Percentiles rank a stretch among this genome's conserved stretches.
Evolutionary conservation across 441 rosid genomes (phyloP).

Genomic region (Aleurites moluccanus): DNA sequence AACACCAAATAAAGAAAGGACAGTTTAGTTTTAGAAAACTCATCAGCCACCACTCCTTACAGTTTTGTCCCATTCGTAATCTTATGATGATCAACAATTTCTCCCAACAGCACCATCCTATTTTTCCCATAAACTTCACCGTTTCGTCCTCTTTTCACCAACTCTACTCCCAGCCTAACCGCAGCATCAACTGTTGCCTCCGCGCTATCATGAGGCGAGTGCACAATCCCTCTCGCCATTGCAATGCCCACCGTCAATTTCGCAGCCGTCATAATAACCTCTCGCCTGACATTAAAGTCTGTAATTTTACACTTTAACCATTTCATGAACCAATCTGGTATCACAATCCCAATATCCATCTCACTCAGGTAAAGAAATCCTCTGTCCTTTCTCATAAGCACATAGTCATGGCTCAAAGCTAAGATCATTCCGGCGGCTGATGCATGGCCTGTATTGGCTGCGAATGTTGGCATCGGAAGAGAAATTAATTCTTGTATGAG

Average conservation of each 20-base stretch:
- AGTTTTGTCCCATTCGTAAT: conserved; percentile 14
- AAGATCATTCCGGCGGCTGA: conserved; percentile 61
- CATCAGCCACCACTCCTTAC: not conserved
- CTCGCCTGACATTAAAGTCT: conserved; percentile 37
- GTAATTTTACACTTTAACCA: conserved; percentile 44
- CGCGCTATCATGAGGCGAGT: conserved; percentile 40
- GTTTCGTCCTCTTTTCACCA: conserved; percentile 37
- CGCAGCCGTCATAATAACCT: conserved; percentile 45
- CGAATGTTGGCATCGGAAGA: conserved; percentile 76
- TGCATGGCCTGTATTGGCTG: conserved; percentile 69
- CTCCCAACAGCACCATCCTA: conserved; percentile 39
- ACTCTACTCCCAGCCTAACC: conserved; percentile 40
- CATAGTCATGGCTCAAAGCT: conserved; percentile 62
- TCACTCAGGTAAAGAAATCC: conserved; percentile 81
- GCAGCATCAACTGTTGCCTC: conserved; percentile 57
- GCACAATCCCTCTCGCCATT: conserved; percentile 40
- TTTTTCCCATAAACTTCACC: conserved; percentile 58
- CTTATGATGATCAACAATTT: conserved; percentile 33
- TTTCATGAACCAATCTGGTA: conserved; percentile 42
- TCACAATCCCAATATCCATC: conserved; percentile 43
- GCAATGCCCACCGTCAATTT: conserved; percentile 54
- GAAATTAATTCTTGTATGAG: conserved; percentile 50
- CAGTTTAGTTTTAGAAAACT: too few species aligned
- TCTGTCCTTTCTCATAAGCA: conserved; percentile 61
- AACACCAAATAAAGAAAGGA: too few species aligned